Evolutionary conservation across 116 monocot species (phyloP).

Genomic region (Zostera marina): DNA sequence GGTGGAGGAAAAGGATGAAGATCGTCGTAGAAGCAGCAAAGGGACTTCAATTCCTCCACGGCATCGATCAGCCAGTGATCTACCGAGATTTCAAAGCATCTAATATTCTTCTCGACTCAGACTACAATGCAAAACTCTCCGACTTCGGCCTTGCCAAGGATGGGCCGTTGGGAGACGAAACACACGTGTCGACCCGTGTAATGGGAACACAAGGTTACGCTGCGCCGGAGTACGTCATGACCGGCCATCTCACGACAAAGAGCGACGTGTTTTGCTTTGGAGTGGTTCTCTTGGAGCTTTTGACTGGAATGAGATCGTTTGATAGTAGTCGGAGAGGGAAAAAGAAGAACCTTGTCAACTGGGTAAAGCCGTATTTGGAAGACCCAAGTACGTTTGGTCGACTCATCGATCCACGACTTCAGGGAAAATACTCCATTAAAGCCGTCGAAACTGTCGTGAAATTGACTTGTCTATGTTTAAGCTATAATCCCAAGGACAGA

Average conservation of each 20-base stretch:
- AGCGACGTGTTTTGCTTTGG: slow-evolving; percentile 8
- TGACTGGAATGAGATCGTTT: slow-evolving; percentile 47
- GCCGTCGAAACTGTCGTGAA: slow-evolving; percentile 41
- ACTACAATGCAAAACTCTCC: slow-evolving; percentile 47
- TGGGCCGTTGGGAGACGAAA: slow-evolving; percentile 44
- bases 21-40: slow-evolving; percentile 74
- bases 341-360: slow-evolving; percentile 76
- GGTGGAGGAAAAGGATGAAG: slow-evolving; percentile 62
- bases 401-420: slow-evolving; percentile 45
- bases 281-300: slow-evolving; percentile 33
- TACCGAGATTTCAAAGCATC: slow-evolving; percentile 85
- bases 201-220: slow-evolving; percentile 43
- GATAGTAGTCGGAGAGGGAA: slow-evolving; percentile 43
- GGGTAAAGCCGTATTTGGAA: slow-evolving; percentile 50
- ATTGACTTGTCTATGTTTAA: slow-evolving; percentile 49
- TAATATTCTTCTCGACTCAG: slow-evolving; percentile 66
- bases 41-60: slow-evolving; percentile 73
- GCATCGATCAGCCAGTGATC: slow-evolving; percentile 59
- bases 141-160: slow-evolving; percentile 69
- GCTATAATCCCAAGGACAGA: slow-evolving; percentile 36
- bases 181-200: slow-evolving; percentile 29
- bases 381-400: slow-evolving; percentile 33
- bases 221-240: slow-evolving; percentile 30
- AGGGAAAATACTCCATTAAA: slow-evolving; percentile 42
- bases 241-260: slow-evolving; percentile 5